Base-by-base conservation (phyloP, 1,284 basidiomycete species). In the Apiotrichum gracile region DNA sequence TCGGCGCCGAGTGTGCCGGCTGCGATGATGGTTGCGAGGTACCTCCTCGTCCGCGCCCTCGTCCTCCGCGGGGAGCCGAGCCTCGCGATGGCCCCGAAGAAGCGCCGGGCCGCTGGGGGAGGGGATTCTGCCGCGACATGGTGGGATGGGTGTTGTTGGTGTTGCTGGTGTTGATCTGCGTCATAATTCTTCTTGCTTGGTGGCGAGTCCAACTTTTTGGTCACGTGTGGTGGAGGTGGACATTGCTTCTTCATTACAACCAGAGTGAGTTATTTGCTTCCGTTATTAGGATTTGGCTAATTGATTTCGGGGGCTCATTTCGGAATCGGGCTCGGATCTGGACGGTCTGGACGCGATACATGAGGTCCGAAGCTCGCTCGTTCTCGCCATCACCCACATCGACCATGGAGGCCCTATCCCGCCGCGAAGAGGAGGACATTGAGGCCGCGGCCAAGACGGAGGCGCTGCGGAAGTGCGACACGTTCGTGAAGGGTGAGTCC, bases 351-450 rank as follows among this genome's bases (percentile, higher is more conserved):
- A n/a, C n/a, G n/a, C n/a, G n/a, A n/a, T n/a, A n/a, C n/a, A n/a
- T n/a, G n/a, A n/a, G n/a, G n/a, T n/a, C n/a, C n/a, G n/a, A n/a
- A n/a, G n/a, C n/a, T n/a, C n/a, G n/a, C n/a, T n/a, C n/a, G n/a
- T n/a, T n/a, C n/a, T n/a, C n/a, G n/a, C n/a, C n/a, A 31, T 16
- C 33, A 34, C 8, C 7, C 13, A 10, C 13, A 22, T 9, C 17
- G 46, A 60, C 38, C 33, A 91, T 91, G 89, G 85, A 91, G 73
- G 81, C 88, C 24, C 81, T 94, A 29, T 92, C 90, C 25, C 82
- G 90, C 59, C 81, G 91, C 54, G 91, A 94, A 75, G 90, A 92
- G 70, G 86, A 91, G 43, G 86, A 85, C 13, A 73, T 58, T 44
- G 52, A 55, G 57, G 40, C 47, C 21, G 43, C 48, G 8, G 87